phyloP scores from a whole-genome alignment of 805 yeast genomes.

The Dipodascopsis uninucleata region DNA sequence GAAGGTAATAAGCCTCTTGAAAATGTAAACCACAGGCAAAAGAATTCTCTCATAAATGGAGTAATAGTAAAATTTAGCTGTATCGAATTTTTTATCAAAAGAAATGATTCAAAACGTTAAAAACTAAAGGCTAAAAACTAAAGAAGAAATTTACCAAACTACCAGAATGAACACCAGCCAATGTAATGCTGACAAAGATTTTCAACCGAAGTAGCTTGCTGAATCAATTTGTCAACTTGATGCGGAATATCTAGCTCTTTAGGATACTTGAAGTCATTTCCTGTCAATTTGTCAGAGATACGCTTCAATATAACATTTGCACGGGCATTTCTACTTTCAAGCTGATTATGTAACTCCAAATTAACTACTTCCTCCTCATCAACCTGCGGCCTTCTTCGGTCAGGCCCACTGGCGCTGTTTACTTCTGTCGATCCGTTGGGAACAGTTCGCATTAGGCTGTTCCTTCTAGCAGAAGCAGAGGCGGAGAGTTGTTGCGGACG shows the following conservation, averaged over 20 bases:
- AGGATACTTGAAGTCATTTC: conserved; percentile 80
- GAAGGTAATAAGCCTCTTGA: no score
- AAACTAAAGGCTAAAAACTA: conserved; percentile 5
- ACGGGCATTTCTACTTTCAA: conserved; percentile 77
- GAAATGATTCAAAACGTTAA: no score
- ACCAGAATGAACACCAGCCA: conserved; percentile 98
- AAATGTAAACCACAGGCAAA: no score
- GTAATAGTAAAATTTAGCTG: no score
- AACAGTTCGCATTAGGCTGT: no score
- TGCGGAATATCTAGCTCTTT: conserved; percentile 73
- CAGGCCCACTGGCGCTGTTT: conserved; percentile 14
- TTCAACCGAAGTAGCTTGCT: conserved; percentile 94
- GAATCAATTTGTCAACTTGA: conserved; percentile 90
- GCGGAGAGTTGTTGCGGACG: no score
- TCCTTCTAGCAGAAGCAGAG: no score
- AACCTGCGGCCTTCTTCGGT: conserved; percentile 38
- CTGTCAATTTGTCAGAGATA: conserved; percentile 87
- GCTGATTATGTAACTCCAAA: conserved; percentile 58
- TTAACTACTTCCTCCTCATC: conserved; percentile 72
- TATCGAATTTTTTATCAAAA: no score
- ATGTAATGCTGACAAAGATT: conserved; percentile 94
- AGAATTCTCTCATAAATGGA: no score
- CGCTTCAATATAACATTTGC: conserved; percentile 86
- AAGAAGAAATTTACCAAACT: conserved; percentile 3
- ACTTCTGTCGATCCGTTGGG: neutral